Evolutionary conservation across 345 rosid genomes (phyloP), one percentile per base, ranked within the genome.

Genomic region (Cardiospermum halicacabum): DNA sequence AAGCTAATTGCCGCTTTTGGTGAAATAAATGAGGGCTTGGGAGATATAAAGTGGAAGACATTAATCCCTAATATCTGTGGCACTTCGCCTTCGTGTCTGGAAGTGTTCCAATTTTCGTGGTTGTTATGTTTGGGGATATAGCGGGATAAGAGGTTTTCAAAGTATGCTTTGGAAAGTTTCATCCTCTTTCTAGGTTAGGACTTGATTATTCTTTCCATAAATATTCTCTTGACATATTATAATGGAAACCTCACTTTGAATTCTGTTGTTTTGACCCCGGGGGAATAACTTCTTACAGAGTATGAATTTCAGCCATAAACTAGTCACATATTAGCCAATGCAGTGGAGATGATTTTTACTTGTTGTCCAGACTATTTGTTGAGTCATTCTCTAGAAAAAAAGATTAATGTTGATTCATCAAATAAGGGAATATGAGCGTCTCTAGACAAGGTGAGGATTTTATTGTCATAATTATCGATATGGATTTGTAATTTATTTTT

Each of bases 81-180:
- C 88, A 84, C 69, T 94, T 94, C 78, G 88, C 97, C 58, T 94
- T 83, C 65, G 99, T 97, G 71, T 85, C 99, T 56, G 83, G 85
- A 84, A 97, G 97, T 59, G 93, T 94, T 48, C 71, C 91, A 43
- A 94, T 91, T 80, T 97, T 97, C 42, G 91, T 94, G 97, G 99
- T 96, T 70, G 99, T 97, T 49, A 91, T 94, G 96, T 94, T 94
- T 75, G 99, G 99, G 53, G 99, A 97, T 47, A 79, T 94, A 62
- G 97, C 91, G 57, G 99, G 97, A 53, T 97, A 94, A 75, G 99
- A 94, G 69, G 90, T 91, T 85, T 89, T 94, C 45, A 94, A 94
- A 77, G 99, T 97, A 53, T 94, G 99, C 80, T 89, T 97, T 65
- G 96, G 96, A 60, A 94, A 94, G 77, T 94, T 94, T 51, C 99